Conservation (phyloP, 345 rosid species). For the Carallia pectinifolia region DNA sequence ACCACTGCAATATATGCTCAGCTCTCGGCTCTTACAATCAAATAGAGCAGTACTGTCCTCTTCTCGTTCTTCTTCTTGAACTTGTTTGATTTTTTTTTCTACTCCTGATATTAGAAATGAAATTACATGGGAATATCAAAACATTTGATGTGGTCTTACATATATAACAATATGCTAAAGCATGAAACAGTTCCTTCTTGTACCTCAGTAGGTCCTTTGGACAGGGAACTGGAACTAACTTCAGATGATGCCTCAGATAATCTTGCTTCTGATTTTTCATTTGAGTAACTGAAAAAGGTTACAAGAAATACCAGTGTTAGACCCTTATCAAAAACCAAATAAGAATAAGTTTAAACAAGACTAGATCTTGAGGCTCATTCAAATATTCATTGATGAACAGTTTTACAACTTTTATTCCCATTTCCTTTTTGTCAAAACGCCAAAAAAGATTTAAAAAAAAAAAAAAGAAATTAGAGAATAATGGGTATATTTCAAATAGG, state of each 20-base stretch:
- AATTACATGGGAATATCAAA: background rate
- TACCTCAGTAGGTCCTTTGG: constrained; percentile 51
- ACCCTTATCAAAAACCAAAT: background rate
- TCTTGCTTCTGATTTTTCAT: constrained; percentile 92
- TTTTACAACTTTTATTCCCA: too few species aligned
- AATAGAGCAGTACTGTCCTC: background rate
- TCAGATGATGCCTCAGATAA: constrained; percentile 50
- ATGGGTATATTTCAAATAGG: too few species aligned
- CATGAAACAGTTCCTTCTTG: background rate
- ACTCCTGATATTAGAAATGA: constrained; percentile 7
- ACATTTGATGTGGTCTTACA: background rate
- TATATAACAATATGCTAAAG: too few species aligned
- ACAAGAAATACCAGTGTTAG: constrained; percentile 2
- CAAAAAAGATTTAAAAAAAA: too few species aligned
- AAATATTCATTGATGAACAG: too few species aligned
- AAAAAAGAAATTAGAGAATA: too few species aligned
- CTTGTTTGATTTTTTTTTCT: constrained; percentile 11
- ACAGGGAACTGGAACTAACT: constrained; percentile 31
- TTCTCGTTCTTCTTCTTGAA: background rate
- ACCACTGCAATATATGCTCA: background rate
- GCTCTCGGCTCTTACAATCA: background rate
- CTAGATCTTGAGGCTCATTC: background rate
- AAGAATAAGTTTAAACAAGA: background rate
- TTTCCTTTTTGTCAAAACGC: too few species aligned
- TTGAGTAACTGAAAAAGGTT: constrained; percentile 54